Base-by-base conservation (phyloP, 169 alveolate genomes). In the Eimeria maxima region DNA sequence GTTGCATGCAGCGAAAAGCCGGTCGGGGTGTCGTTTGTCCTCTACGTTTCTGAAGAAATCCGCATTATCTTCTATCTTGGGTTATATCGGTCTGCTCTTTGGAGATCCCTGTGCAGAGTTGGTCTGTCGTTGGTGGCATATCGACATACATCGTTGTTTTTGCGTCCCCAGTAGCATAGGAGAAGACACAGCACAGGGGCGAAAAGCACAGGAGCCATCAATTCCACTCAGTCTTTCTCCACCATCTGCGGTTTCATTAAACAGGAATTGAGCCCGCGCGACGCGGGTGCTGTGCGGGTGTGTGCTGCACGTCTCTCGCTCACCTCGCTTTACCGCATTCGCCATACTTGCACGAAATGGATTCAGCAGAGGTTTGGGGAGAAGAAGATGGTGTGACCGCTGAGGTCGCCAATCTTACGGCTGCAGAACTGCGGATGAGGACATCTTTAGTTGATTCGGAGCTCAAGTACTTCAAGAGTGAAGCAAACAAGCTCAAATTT, bases 401-500 rank as follows among this genome's bases (percentile, higher is more conserved):
- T 53, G 97, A 96, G 95, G 83, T 96, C 76, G 88, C 91, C 16
- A 93, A 86, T 11, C 76, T 95, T 57, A 95, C 90, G 29, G 96
- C 95, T 6, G 96, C 90, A 3, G 97, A 96, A 60, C 27, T 83
- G 57, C 90, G 96, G 88, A 81, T 93, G 96, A 80, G 97, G 29
- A 93, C 96, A 4, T 80, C 97, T 63, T 88, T 97, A 55, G 92
- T 96, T 8, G 97, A 97, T 88, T 96, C 96, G 67, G 98, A 97
- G 63, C 95, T 97, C 63, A 95, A 96, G 22, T 97, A 96, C 73
- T 88, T 95, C 95, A 94, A 95, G 94, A 76, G 91, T 47, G 96
- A 92, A 60, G 83, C 71, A 24, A 86, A 74, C 57, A 91, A 95
- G 24, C 95, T 95, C 50, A 93, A 73, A 16, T 87, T 60, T 84